Evolutionary conservation across 2,329 filamentous ascomycete species (phyloP).

Genomic region (Ceratocystis cubensis): DNA sequence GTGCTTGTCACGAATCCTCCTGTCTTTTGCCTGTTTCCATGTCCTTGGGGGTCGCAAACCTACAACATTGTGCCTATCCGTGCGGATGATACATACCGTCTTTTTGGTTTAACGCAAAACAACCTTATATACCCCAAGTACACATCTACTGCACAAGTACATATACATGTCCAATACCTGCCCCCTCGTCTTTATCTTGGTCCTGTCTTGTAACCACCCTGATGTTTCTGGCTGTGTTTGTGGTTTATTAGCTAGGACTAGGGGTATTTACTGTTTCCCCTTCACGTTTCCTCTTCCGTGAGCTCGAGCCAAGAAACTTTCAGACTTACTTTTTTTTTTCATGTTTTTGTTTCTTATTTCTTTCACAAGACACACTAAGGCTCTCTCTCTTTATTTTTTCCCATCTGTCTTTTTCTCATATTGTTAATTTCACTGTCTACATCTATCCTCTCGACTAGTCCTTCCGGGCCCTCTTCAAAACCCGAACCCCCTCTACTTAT

Average conservation of each 20-base stretch:
- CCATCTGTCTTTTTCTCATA: slow-evolving; percentile 3
- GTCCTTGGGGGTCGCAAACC: not conserved
- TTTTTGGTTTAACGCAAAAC: slow-evolving; percentile 1
- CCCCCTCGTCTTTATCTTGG: not conserved
- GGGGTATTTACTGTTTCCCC: not conserved
- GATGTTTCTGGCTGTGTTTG: slow-evolving; percentile 3
- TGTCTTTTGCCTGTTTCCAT: not conserved
- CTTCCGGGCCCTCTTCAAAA: not conserved
- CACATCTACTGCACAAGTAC: not conserved
- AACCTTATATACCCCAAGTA: slow-evolving; percentile 2
- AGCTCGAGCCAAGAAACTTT: slow-evolving; percentile 6
- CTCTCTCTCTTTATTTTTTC: not conserved
- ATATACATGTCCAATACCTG: not conserved
- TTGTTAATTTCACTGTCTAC: not conserved
- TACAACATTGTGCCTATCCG: not conserved
- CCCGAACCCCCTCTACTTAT: not conserved
- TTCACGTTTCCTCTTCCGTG: not conserved
- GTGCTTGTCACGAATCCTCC: slow-evolving; percentile 5
- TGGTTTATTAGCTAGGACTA: slow-evolving; percentile 1
- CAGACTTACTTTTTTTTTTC: not conserved
- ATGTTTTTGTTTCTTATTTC: slow-evolving; percentile 1
- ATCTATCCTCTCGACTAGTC: not conserved
- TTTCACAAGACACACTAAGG: not conserved
- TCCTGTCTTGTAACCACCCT: not conserved
- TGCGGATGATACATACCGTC: not conserved